Percentiles rank a stretch among this genome's conserved stretches.
Evolutionary conservation across 306 rosid species (phyloP).

Genomic region (Dryas alaskensis): DNA sequence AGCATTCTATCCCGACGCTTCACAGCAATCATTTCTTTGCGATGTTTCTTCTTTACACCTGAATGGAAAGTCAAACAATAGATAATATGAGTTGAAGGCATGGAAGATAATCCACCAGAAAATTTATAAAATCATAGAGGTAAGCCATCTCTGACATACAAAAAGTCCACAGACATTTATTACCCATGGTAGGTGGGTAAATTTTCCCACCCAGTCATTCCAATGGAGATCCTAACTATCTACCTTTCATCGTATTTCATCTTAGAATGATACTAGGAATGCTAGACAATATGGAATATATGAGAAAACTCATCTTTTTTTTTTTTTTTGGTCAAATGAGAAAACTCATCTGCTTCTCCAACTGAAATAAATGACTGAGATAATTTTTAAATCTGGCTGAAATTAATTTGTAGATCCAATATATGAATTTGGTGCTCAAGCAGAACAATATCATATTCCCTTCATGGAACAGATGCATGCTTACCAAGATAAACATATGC

Average conservation of each 20-base stretch:
- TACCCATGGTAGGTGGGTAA: not conserved
- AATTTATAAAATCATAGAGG: not conserved
- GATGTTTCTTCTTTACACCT: constrained; percentile 83
- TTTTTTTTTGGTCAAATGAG: too few species aligned
- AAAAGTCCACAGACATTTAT: not conserved
- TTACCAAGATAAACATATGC: not conserved
- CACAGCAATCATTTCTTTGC: constrained; percentile 61
- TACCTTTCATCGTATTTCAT: not conserved
- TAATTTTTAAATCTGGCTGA: not conserved
- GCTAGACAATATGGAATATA: not conserved
- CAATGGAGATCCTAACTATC: not conserved
- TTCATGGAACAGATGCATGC: not conserved
- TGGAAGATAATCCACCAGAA: not conserved
- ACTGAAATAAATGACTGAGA: not conserved
- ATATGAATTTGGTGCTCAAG: not conserved
- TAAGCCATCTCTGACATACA: not conserved
- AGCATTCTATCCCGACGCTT: constrained; percentile 80
- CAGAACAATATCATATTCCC: not conserved
- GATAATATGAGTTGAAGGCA: constrained; percentile 3
- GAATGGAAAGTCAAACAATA: constrained; percentile 25
- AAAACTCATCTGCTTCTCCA: not conserved
- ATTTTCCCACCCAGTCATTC: not conserved
- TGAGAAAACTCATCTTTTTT: not conserved
- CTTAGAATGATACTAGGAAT: not conserved
- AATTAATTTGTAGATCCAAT: not conserved